phyloP scores from a whole-genome alignment of 768 basidiomycete genomes.

The Pulveroboletus frians region DNA sequence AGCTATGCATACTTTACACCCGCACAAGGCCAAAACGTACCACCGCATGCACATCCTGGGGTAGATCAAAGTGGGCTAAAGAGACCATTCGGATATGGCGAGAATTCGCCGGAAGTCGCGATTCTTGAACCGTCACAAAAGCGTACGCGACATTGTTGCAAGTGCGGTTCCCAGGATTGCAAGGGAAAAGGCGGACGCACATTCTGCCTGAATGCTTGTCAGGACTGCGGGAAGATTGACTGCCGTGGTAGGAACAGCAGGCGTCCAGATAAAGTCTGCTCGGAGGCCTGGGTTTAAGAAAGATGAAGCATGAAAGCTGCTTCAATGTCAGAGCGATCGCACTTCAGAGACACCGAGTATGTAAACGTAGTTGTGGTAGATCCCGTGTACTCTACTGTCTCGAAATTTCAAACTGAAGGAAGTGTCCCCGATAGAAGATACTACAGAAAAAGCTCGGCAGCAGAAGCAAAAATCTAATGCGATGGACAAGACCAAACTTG shows the following conservation, averaged over 20 bases:
- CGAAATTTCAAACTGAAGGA: neutral
- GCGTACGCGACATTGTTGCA: slow-evolving; percentile 74
- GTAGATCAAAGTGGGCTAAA: slow-evolving; percentile 26
- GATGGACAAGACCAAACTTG: too few species aligned
- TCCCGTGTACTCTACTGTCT: neutral
- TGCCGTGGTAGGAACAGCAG: slow-evolving; percentile 76
- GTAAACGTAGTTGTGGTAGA: slow-evolving; percentile 1
- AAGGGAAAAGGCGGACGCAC: slow-evolving; percentile 77
- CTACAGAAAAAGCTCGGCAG: too few species aligned
- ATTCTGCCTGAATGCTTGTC: slow-evolving; percentile 70
- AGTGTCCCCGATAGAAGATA: neutral
- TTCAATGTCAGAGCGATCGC: neutral
- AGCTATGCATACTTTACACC: slow-evolving; percentile 30
- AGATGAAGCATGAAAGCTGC: neutral
- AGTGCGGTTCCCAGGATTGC: slow-evolving; percentile 76
- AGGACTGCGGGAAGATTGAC: slow-evolving; percentile 78
- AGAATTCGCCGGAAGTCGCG: slow-evolving; percentile 21
- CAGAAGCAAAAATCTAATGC: neutral
- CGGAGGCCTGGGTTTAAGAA: slow-evolving; percentile 44
- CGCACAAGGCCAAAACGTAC: slow-evolving; percentile 18
- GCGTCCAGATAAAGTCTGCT: slow-evolving; percentile 69
- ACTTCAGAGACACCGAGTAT: slow-evolving; percentile 5
- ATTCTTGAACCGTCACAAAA: slow-evolving; percentile 43
- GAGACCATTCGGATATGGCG: slow-evolving; percentile 26
- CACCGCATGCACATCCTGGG: slow-evolving; percentile 23